Percentiles rank a stretch among this genome's conserved stretches.
Conservation (phyloP, 2,329 filamentous ascomycete species). For the Talaromyces sp. region DNA sequence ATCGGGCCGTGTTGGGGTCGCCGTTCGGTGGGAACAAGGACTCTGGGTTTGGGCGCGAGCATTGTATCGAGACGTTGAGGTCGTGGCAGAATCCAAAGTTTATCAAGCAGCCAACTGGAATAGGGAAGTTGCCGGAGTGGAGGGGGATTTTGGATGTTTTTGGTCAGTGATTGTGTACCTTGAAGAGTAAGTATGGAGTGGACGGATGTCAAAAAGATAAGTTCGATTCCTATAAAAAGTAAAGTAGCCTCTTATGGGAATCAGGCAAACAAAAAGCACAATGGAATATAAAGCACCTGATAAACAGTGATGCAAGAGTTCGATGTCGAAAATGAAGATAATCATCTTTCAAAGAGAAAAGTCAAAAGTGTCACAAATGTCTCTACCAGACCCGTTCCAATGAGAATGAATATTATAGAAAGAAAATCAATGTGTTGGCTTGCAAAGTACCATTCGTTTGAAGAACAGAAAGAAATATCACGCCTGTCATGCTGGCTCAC, state of each 20-base stretch:
- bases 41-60: not conserved
- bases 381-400: not conserved
- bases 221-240: constrained; percentile 9
- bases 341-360: constrained; percentile 8
- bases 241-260: constrained; percentile 9
- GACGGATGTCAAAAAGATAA: not conserved
- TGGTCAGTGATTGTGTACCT: not conserved
- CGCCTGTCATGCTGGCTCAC: constrained; percentile 18
- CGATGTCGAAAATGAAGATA: not conserved
- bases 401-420: not conserved
- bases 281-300: not conserved
- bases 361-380: not conserved
- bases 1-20: not conserved
- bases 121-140: not conserved
- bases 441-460: constrained; percentile 1
- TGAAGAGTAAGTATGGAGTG: not conserved
- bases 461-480: constrained; percentile 11
- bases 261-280: not conserved
- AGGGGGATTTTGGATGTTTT: not conserved
- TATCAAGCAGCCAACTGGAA: not conserved
- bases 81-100: not conserved
- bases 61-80: not conserved
- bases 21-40: not conserved
- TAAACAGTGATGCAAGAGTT: not conserved
- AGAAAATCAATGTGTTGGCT: not conserved